Conservation (phyloP, 352 stramenopile genomes). For the Phytopythium sindhum region DNA sequence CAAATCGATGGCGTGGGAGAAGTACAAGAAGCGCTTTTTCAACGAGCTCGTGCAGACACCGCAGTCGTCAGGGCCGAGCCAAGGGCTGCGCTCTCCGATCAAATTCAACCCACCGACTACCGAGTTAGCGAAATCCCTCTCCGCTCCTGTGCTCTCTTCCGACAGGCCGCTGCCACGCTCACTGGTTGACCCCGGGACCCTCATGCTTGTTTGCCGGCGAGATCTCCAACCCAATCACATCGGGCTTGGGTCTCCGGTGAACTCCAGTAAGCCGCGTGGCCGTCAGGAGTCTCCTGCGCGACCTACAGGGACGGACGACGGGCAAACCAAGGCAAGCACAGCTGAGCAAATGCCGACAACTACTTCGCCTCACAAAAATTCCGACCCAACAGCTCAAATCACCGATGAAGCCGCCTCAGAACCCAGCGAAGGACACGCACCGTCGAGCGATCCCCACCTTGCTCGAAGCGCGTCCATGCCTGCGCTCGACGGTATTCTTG, state of each 20-base stretch:
- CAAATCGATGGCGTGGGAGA: slow-evolving; percentile 77
- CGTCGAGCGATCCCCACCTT: background rate
- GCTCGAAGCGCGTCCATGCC: slow-evolving; percentile 5
- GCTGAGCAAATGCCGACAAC: background rate
- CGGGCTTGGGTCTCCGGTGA: background rate
- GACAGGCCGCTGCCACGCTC: slow-evolving; percentile 14
- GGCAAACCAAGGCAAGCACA: background rate
- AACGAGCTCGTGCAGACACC: slow-evolving; percentile 33
- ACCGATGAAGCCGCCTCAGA: background rate
- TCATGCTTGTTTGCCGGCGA: slow-evolving; percentile 32
- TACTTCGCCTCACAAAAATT: background rate
- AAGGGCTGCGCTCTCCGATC: background rate
- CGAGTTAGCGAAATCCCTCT: slow-evolving; percentile 24
- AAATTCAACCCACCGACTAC: background rate
- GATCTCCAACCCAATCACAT: slow-evolving; percentile 2
- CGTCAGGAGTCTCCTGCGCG: background rate
- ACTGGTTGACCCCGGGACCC: slow-evolving; percentile 31
- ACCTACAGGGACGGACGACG: background rate
- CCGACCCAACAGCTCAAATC: background rate
- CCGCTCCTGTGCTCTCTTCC: slow-evolving; percentile 25
- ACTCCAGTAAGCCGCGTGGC: background rate
- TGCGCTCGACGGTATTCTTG: background rate
- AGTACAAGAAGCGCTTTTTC: slow-evolving; percentile 68
- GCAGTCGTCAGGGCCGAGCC: background rate
- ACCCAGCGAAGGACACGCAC: background rate